Evolutionary conservation across 345 rosid species (phyloP).

Genomic region (Cardamine occulta): DNA sequence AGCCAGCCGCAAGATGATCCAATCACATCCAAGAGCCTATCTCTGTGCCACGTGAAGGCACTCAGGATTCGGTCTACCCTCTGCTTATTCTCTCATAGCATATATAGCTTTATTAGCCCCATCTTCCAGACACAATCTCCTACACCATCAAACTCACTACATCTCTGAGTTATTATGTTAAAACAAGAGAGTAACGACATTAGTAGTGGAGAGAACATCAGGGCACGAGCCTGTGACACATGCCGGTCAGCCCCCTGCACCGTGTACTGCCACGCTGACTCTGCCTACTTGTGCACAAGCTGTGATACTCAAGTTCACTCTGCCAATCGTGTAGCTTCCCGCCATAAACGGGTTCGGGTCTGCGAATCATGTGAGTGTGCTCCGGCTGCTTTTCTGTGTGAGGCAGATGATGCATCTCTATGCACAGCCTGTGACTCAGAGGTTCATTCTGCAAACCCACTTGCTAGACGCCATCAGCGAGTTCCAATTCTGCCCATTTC

Average conservation of each 20-base stretch:
- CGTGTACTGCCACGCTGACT: constrained; percentile 85
- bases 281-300: constrained; percentile 72
- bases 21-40: constrained; percentile 45
- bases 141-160: constrained; percentile 17
- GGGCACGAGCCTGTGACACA: constrained; percentile 81
- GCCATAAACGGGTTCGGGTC: constrained; percentile 83
- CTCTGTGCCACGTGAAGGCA: constrained; percentile 46
- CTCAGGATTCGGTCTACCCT: constrained; percentile 47
- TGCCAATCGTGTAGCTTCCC: constrained; percentile 83
- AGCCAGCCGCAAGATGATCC: constrained; percentile 57
- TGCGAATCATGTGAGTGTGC: constrained; percentile 87
- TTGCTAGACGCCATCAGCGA: constrained; percentile 92
- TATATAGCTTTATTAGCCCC: constrained; percentile 34
- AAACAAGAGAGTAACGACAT: constrained; percentile 50
- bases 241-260: constrained; percentile 77
- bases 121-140: constrained; percentile 24
- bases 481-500: constrained; percentile 70
- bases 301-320: constrained; percentile 83
- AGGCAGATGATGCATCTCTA: constrained; percentile 89
- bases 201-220: constrained; percentile 44
- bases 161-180: constrained; percentile 49
- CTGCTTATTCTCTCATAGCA: constrained; percentile 38
- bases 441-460: constrained; percentile 90
- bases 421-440: constrained; percentile 78
- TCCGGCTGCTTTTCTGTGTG: constrained; percentile 85